Base-by-base conservation (phyloP, 768 basidiomycete genomes). In the Termitomyces sp. region DNA sequence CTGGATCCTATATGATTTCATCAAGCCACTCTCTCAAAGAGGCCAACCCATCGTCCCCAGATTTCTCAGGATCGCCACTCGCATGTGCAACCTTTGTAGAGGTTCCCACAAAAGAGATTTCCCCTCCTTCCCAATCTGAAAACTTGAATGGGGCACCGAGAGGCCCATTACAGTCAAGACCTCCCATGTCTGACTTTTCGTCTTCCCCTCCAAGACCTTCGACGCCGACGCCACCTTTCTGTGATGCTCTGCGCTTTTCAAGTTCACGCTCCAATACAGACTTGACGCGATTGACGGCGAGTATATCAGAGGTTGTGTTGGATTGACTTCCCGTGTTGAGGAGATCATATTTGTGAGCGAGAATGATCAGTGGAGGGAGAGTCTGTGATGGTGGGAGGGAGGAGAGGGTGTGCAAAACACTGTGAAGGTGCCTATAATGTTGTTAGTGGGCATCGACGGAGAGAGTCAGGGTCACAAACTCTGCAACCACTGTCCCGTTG, bases 231-330 rank as follows among this genome's bases (percentile, higher is more conserved):
- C 85, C 85, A 11, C 79, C 82, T 8, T 75, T 76, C 60, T 88
- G 85, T 3, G 86, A 80, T 1, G 68, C 72, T 50, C 85, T 75
- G 41, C 91, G 81, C 67, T 89, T 92, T 66, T 91, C 89, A 5
- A 94, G 78, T 65, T 94, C 91, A 46, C 91, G 84, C 64, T 93
- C 91, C 45, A 94, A 82, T 57, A 94, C 81, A 6, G 82, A 82
- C 51, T 83, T 84, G 14, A 91, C 88, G 28, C 91, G 83, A 48
- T 77, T 83, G 35, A 87, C 73, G 8, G 86, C 89, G 10, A 86
- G 78, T 5, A 63, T 72, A 12, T 71, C 68, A 3, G 76, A 65
- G 4, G 70, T 63, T 14, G 74, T 47, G 33, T 67, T 63, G 2
- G 77, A 57, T 17, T 79, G 70, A 23, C 70, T 63, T 8, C 78